Evolutionary conservation across 768 basidiomycete genomes (phyloP), one percentile per base, ranked within the genome.

Genomic region (Macrolepiota fuliginosa): DNA sequence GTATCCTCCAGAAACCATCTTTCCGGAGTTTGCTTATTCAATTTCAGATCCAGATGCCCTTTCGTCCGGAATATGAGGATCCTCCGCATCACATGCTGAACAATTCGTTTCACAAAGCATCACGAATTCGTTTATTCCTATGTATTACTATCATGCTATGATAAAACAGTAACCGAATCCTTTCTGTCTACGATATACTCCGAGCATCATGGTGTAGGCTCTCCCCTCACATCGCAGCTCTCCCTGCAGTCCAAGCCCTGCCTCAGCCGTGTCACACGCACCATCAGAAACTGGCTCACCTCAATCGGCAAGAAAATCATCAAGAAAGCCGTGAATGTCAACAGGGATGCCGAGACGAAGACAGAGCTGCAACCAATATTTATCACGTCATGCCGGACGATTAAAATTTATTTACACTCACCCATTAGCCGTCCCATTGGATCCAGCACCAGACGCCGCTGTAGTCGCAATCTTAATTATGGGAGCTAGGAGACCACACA

Each of bases 401-500:
- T 12, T 12, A 10, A 19, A n/a, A n/a, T n/a, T 9, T 46, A 1
- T 22, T 13, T 22, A 19, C 10, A 66, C 72, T 42, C 62, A 78
- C 79, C 71, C 74, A 39, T 80, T 77, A 5, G 78, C 76, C 1
- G 68, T 65, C 22, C 69, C 67, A 2, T 69, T 70, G 19, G 73
- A 67, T 4, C 71, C 67, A 9, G 36, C 63, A 2, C 78, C 77
- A 36, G 67, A 62, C 15, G 56, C 57, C 3, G 71, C 70, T 19
- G 77, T 80, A 7, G 78, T 80, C 6, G 73, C 75, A 42, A 82
- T 82, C 63, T 81, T 81, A 67, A 82, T 80, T 40, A 81, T 72
- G 29, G 82, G 82, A 0, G 80, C 75, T 35, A 82, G 76, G 56
- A 83, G 70, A 11, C 80, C 82, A 36, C 76, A 76, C 42, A 81